Percentiles rank a stretch among this genome's conserved stretches.
These are phyloP conservation scores for Baffinella frigidus DNA, from an alignment of 208 protist species.

Conservation along the genomic window DNA sequence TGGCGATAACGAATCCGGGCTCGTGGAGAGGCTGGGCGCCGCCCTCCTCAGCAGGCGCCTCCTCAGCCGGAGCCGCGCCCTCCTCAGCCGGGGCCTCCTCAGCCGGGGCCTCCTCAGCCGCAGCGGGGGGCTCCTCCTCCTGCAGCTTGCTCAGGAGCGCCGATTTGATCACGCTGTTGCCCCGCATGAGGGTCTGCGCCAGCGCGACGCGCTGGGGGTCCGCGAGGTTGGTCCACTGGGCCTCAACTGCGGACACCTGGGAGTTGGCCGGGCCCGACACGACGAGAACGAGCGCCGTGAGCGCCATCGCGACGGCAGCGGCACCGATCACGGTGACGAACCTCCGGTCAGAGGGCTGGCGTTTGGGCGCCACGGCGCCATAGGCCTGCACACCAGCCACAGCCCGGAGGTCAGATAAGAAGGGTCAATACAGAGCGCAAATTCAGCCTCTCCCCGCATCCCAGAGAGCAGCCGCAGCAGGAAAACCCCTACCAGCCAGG, in stretches of 20 bases:
- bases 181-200: conserved; percentile 15
- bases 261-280: background rate
- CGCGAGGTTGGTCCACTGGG: background rate
- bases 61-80: background rate
- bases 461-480: no score
- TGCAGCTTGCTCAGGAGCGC: background rate
- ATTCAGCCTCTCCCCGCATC: no score
- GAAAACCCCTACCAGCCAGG: no score
- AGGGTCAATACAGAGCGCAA: no score
- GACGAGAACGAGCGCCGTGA: conserved; percentile 34
- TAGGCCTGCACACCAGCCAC: conserved; percentile 35
- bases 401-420: no score
- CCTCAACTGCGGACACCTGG: background rate
- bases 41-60: background rate
- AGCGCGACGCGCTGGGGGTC: conserved; percentile 29
- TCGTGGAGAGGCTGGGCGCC: background rate
- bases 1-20: conserved; percentile 57
- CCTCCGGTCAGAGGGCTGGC: background rate
- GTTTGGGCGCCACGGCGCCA: conserved; percentile 46
- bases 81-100: background rate
- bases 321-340: background rate
- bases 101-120: background rate
- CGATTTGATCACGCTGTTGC: background rate
- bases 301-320: background rate
- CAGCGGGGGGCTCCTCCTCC: background rate